Evolutionary conservation across 2,329 filamentous ascomycete species (phyloP), one percentile per base, ranked within the genome.

Genomic region (Akanthomyces lecanii): DNA sequence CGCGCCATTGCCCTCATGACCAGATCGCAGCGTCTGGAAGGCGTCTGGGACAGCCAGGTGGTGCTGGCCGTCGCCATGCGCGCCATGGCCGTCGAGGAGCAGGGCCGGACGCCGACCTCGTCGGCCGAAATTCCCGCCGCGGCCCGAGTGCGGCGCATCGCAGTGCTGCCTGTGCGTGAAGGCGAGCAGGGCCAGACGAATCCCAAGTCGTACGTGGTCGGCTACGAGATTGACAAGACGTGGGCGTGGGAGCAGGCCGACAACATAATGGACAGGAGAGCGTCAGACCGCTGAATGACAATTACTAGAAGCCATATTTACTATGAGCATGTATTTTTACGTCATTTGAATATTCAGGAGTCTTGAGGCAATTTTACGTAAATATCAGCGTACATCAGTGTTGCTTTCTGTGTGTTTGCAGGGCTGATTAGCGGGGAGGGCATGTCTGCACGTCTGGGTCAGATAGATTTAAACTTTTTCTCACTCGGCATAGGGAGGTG

Each of bases 231-330:
- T 40, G 40, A 44, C 23, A 12, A 23, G 16, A 44, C 47, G 28
- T 63, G 62, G 54, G 47, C 33, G 36, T 63, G 62, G 62, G 54
- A 63, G 23, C n/a, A 47, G 12, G 50, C 54, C 3, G 55, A 54
- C 14, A 42, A 8, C 4, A 36, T 52, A 14, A 11, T 28, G 23
- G n/a, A 16, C 36, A 25, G 10, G 16, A 44, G 30, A 11, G 16
- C 52, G 21, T 55, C 52, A 12, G 30, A 38, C 11, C n/a, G 30
- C 4, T 54, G 33, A 54, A 54, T 6, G n/a, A 30, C 28, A 54
- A 21, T 28, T 14, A 50, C 38, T 40, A 10, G 4, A 40, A 10
- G 10, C 38, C 38, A 36, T 11, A 36, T 36, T 36, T 36, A 36
- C 8, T 0, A 36, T 11, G 7, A 11, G 7, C 33, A 21, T 36